Conservation (phyloP, 192 early-diverging fungal species). For the Coemansia sp. region DNA sequence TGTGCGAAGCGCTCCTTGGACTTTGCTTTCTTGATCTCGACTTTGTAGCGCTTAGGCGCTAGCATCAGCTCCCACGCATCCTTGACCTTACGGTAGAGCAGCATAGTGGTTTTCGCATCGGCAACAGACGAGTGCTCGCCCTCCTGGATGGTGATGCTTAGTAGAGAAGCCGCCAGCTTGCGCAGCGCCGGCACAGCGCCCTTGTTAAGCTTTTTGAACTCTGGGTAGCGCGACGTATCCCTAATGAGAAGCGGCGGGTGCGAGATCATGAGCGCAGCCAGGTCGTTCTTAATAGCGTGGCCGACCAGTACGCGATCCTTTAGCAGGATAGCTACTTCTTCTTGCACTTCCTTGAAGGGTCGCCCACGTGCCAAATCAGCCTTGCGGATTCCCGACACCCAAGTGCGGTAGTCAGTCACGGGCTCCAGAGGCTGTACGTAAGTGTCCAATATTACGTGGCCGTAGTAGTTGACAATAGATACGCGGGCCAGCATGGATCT, state of each 20-base stretch:
- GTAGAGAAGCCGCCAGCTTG: conserved; percentile 67
- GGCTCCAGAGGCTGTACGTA: conserved; percentile 79
- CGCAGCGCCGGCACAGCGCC: conserved; percentile 72
- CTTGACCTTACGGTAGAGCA: conserved; percentile 82
- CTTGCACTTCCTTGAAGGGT: conserved; percentile 77
- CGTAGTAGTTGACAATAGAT: conserved; percentile 92
- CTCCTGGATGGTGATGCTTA: conserved; percentile 81
- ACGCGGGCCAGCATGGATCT: conserved; percentile 89
- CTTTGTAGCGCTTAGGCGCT: conserved; percentile 41
- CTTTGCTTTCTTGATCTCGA: conserved; percentile 21
- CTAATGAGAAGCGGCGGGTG: conserved; percentile 78
- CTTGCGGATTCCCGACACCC: conserved; percentile 88
- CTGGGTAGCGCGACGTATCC: conserved; percentile 79
- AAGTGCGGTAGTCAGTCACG: conserved; percentile 93
- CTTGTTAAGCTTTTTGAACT: conserved; percentile 64
- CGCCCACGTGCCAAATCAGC: conserved; percentile 61
- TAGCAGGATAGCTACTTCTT: conserved; percentile 75
- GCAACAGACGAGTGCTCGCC: conserved; percentile 86
- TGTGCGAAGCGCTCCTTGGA: conserved; percentile 45
- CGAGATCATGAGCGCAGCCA: conserved; percentile 71
- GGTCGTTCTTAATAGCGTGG: conserved; percentile 88
- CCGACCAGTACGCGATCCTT: conserved; percentile 87
- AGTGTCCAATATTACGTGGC: conserved; percentile 77
- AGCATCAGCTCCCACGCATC: conserved; percentile 72
- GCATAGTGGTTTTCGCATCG: conserved; percentile 88